phyloP scores from a whole-genome alignment of 2,329 filamentous ascomycete species.

The Talaromyces sp. region DNA sequence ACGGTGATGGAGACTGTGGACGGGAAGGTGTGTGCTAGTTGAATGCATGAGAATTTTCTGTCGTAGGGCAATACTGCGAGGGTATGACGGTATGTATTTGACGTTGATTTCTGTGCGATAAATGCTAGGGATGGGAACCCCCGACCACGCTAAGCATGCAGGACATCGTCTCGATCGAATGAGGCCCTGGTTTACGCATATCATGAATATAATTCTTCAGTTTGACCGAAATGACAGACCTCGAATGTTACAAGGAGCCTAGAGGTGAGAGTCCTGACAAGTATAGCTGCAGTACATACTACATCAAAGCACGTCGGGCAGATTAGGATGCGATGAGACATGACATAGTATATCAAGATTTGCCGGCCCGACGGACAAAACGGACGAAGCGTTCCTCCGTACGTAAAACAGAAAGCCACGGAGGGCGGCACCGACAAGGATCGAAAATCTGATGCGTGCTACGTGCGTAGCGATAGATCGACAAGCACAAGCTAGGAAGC shows the following conservation, averaged over 20 bases:
- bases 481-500: neutral
- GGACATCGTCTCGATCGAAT: neutral
- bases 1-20: neutral
- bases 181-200: neutral
- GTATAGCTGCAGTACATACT: neutral
- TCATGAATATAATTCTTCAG: neutral
- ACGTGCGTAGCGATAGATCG: neutral
- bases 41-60: neutral
- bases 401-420: neutral
- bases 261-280: neutral
- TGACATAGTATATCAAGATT: neutral
- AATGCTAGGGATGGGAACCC: neutral
- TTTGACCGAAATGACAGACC: neutral
- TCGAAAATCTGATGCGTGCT: neutral
- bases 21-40: neutral
- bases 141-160: neutral
- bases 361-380: neutral
- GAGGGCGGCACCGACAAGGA: neutral
- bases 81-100: neutral
- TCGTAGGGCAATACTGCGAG: neutral
- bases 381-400: neutral
- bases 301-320: neutral
- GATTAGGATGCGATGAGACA: neutral
- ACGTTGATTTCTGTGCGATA: neutral
- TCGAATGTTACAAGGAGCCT: neutral